Evolutionary conservation across 2,329 filamentous ascomycete genomes (phyloP), one percentile per base, ranked within the genome.

Genomic region (Phaeosphaeria sp.): DNA sequence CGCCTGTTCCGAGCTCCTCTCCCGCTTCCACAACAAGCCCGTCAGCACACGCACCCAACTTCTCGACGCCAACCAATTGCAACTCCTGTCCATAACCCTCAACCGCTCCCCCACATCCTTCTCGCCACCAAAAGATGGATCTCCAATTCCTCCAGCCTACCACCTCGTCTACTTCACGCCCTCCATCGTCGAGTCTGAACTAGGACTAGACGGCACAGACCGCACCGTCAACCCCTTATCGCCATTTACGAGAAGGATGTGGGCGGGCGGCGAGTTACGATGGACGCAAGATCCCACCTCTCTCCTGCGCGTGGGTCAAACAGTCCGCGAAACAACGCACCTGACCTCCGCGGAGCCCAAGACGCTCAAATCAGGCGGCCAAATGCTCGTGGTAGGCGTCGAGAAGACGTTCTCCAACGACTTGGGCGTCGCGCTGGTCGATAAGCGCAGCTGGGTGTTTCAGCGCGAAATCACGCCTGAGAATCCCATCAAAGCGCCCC

Each of bases 91-190:
- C 30, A 63, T 70, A 13, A 74, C 73, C 9, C 56, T 76, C 25
- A 64, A 65, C 6, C 70, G 71, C 2, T 63, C 64, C 0, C 64
- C 66, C 3, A 64, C 70, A 3, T 65, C 66, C 6, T 59, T 65
- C 51, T 56, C 51, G 7, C 51, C 62, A 13, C 71, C 71, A 6
- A 51, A 52, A 49, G 36, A 63, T 13, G 73, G 74, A 15, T 73
- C 70, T 7, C 72, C 73, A 18, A 52, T 91, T 3, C 89, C 89
- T 0, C 84, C 86, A 25, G 91, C 89, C 24, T 89, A 96, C 75
- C 93, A 97, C 75, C 84, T 97, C 18, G 87, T 94, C 60, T 96
- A 97, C 80, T 97, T 97, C 78, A 92, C 92, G 49, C 87, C 91
- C 15, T 86, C 89, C 63, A 83, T 90, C 21, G 80, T 86, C 1